These are phyloP conservation scores for Castanea mollissima DNA, from an alignment of 306 rosid genomes.

Conservation along the genomic window DNA sequence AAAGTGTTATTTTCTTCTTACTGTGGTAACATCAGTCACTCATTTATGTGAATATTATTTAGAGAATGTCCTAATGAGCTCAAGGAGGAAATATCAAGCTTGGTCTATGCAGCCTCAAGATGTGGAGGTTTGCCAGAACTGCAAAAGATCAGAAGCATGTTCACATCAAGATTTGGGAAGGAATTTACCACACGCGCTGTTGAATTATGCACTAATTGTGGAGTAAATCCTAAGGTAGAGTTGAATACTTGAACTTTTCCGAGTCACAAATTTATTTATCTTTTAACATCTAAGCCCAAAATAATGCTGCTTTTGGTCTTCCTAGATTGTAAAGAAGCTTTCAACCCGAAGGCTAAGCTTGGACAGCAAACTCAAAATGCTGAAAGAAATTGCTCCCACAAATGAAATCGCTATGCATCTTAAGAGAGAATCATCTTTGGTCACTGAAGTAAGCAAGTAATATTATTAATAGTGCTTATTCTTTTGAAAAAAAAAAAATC, in stretches of 20 bases:
- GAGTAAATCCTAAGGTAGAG: slow-evolving; percentile 51
- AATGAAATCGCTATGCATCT: slow-evolving; percentile 44
- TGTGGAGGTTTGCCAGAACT: slow-evolving; percentile 81
- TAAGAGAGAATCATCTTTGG: slow-evolving; percentile 26
- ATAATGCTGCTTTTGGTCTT: slow-evolving; percentile 12
- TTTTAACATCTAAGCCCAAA: slow-evolving; percentile 2
- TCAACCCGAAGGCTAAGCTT: slow-evolving; percentile 24
- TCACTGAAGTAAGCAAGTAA: slow-evolving; percentile 26
- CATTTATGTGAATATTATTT: background rate
- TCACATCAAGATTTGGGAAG: slow-evolving; percentile 49
- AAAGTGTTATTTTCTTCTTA: no score
- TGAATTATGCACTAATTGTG: slow-evolving; percentile 45
- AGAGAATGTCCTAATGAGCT: slow-evolving; percentile 66
- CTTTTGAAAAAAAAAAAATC: background rate
- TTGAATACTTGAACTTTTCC: no score
- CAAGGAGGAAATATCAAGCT: slow-evolving; percentile 53
- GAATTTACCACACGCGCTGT: slow-evolving; percentile 52
- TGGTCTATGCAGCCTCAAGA: slow-evolving; percentile 66
- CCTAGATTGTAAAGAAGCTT: slow-evolving; percentile 59
- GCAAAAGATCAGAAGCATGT: slow-evolving; percentile 46
- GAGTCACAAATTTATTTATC: no score
- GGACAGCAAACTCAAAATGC: slow-evolving; percentile 42
- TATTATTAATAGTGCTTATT: background rate
- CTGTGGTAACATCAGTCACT: no score
- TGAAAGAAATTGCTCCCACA: slow-evolving; percentile 48